These are phyloP conservation scores for Ciborinia camelliae DNA, from an alignment of 2,329 filamentous ascomycete genomes.

Conservation along the genomic window DNA sequence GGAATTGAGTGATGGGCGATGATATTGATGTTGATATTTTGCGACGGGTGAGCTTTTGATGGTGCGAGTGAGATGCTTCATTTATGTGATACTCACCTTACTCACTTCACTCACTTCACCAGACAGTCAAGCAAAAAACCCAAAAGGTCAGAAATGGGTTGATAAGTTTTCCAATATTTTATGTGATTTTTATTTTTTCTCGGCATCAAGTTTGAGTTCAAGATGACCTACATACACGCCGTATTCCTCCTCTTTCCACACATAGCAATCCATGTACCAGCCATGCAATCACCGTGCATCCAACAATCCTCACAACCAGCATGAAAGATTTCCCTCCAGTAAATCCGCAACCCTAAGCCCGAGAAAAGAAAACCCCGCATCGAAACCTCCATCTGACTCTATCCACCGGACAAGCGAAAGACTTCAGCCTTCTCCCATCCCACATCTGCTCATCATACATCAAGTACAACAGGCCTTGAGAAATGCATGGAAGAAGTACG, in stretches of 20 bases:
- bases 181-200: conserved; percentile 3
- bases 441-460: not conserved
- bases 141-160: not conserved
- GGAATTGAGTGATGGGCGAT: not conserved
- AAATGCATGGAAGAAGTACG: conserved; percentile 29
- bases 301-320: conserved; percentile 4
- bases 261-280: conserved; percentile 8
- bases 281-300: not conserved
- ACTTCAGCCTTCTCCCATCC: not conserved
- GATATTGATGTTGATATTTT: not conserved
- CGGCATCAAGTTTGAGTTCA: conserved; percentile 9
- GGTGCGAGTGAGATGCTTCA: not conserved
- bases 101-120: not conserved
- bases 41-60: not conserved
- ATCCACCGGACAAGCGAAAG: conserved; percentile 6
- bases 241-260: not conserved
- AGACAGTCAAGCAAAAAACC: not conserved
- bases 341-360: not conserved
- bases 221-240: conserved; percentile 15
- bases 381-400: not conserved
- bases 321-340: not conserved
- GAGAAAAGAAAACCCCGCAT: conserved; percentile 9
- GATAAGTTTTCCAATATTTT: not conserved
- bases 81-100: not conserved
- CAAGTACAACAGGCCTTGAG: not conserved